Evolutionary conservation across 2,329 filamentous ascomycete species (phyloP).

Genomic region (Xylariomycetidae sp.): DNA sequence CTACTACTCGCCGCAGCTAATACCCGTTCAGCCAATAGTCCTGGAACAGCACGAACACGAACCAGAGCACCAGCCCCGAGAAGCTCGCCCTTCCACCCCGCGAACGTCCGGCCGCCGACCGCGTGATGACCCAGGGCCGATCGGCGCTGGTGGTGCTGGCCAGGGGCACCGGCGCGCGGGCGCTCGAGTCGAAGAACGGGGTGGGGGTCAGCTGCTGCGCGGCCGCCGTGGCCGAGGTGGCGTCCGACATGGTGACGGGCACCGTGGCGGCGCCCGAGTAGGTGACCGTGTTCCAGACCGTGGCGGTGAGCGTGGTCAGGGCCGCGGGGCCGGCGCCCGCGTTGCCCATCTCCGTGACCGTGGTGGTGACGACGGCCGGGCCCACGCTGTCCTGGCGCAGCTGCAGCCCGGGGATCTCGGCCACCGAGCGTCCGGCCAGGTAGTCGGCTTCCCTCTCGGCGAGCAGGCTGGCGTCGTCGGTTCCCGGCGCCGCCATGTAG

Average conservation of each 20-base stretch:
- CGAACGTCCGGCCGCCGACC: constrained; percentile 10
- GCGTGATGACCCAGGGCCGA: constrained; percentile 20
- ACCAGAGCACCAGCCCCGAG: constrained; percentile 21
- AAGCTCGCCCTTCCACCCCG: constrained; percentile 19
- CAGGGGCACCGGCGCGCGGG: constrained; percentile 9
- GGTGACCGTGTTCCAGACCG: constrained; percentile 11
- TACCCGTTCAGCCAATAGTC: constrained; percentile 22
- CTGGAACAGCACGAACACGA: constrained; percentile 16
- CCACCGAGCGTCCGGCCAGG: constrained; percentile 22
- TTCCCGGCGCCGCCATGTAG: constrained; percentile 21
- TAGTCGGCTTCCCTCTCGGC: constrained; percentile 23
- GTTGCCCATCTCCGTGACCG: constrained; percentile 10
- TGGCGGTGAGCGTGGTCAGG: constrained; percentile 18
- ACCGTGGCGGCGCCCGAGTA: no score
- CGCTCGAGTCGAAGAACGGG: constrained; percentile 10
- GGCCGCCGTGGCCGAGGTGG: constrained; percentile 9
- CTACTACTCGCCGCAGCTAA: constrained; percentile 9
- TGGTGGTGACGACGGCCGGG: constrained; percentile 16
- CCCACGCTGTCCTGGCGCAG: constrained; percentile 21
- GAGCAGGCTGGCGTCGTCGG: constrained; percentile 18
- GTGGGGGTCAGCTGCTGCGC: constrained; percentile 9
- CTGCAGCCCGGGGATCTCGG: constrained; percentile 21
- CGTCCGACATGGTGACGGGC: no score
- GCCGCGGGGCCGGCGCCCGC: no score
- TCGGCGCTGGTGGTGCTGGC: constrained; percentile 14